A percentile compares a stretch with the other conserved stretches of the same genome.
Conservation (phyloP, 257 asterid species). For the Jacaranda mimosifolia region DNA sequence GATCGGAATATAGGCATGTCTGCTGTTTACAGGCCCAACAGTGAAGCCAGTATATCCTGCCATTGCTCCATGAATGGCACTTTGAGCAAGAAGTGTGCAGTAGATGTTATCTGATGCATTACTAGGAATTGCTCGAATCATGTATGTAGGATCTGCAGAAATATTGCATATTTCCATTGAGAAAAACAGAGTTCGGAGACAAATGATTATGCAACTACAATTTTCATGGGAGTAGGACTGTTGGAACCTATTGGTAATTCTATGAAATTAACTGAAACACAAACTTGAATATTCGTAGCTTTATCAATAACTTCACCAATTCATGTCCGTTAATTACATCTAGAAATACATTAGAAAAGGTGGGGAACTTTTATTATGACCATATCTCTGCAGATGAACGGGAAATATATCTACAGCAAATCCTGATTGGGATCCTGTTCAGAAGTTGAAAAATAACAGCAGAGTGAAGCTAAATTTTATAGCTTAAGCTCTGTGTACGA, state of each 20-base stretch:
- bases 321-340: not conserved
- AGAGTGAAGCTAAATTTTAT: not conserved
- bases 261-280: not conserved
- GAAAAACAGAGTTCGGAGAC: conserved; percentile 5
- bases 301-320: not conserved
- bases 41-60: conserved; percentile 97
- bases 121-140: conserved; percentile 97
- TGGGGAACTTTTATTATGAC: not conserved
- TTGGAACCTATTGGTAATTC: not conserved
- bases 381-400: not conserved
- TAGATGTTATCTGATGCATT: conserved; percentile 95
- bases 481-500: not conserved
- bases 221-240: conserved; percentile 11
- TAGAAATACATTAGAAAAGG: not conserved
- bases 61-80: conserved; percentile 98
- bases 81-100: conserved; percentile 98
- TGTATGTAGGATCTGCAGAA: conserved; percentile 91
- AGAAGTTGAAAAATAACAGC: not conserved
- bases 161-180: conserved; percentile 1
- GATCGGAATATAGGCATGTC: conserved; percentile 92
- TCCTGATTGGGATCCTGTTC: not conserved
- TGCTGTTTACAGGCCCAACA: conserved; percentile 90
- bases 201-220: conserved; percentile 20
- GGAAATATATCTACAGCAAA: not conserved
- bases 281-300: not conserved